These are phyloP conservation scores for Aspergillus fructus DNA, from an alignment of 2,329 filamentous ascomycete genomes.

Conservation along the genomic window DNA sequence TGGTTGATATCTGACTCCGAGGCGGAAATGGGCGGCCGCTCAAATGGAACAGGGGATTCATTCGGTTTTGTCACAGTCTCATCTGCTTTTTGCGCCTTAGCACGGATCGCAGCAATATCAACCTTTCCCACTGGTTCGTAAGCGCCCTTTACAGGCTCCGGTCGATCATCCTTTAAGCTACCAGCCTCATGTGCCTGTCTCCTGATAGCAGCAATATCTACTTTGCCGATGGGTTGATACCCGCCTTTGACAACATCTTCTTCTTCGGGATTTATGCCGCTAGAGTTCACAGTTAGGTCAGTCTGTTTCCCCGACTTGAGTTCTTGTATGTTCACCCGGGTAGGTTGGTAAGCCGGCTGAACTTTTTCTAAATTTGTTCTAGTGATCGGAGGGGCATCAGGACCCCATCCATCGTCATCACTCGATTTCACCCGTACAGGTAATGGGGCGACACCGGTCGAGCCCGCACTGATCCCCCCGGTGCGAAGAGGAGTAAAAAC, in stretches of 20 bases:
- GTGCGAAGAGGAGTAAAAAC: slow-evolving; percentile 78
- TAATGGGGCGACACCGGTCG: slow-evolving; percentile 50
- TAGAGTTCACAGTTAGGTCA: slow-evolving; percentile 57
- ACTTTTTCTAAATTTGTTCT: slow-evolving; percentile 89
- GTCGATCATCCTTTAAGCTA: slow-evolving; percentile 67
- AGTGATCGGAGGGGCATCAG: slow-evolving; percentile 87
- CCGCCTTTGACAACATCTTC: slow-evolving; percentile 80
- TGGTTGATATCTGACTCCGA: slow-evolving; percentile 62
- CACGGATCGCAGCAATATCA: slow-evolving; percentile 90
- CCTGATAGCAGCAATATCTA: slow-evolving; percentile 92
- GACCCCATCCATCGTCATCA: slow-evolving; percentile 90
- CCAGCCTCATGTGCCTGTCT: slow-evolving; percentile 66
- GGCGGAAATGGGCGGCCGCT: slow-evolving; percentile 46
- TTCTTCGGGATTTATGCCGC: slow-evolving; percentile 46
- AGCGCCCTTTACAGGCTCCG: slow-evolving; percentile 81
- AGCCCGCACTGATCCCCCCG: slow-evolving; percentile 62
- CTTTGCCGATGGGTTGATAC: slow-evolving; percentile 93
- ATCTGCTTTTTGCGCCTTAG: slow-evolving; percentile 70
- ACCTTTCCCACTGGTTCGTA: slow-evolving; percentile 97
- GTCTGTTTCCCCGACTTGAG: slow-evolving; percentile 67
- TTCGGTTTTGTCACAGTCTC: slow-evolving; percentile 23
- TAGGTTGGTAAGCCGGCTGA: slow-evolving; percentile 87
- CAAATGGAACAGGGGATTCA: slow-evolving; percentile 47
- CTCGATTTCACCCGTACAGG: slow-evolving; percentile 53
- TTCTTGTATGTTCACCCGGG: slow-evolving; percentile 89